Conservation (phyloP, 2,329 filamentous ascomycete species). For the Capronia americana region DNA sequence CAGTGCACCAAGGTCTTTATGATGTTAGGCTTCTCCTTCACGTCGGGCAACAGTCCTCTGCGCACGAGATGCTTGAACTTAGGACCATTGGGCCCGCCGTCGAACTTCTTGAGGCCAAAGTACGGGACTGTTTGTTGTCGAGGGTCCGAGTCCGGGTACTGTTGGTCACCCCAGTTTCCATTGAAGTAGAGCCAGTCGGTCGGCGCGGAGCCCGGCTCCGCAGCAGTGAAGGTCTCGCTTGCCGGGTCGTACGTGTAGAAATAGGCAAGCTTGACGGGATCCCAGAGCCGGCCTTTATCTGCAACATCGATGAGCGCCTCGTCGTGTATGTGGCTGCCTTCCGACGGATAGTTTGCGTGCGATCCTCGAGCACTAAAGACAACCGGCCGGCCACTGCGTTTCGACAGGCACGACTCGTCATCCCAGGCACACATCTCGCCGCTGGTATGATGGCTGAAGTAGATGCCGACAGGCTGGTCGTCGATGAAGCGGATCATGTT, state of each 20-base stretch:
- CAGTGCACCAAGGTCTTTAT: constrained; percentile 31
- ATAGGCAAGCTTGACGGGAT: constrained; percentile 78
- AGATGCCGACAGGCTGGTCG: constrained; percentile 72
- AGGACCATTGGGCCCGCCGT: constrained; percentile 84
- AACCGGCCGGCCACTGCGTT: constrained; percentile 58
- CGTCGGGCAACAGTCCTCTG: constrained; percentile 69
- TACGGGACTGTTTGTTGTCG: constrained; percentile 79
- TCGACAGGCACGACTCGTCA: constrained; percentile 40
- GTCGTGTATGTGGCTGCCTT: constrained; percentile 81
- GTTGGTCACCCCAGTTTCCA: constrained; percentile 91
- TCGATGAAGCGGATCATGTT: constrained; percentile 87
- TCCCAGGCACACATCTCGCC: constrained; percentile 68
- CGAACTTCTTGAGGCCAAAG: constrained; percentile 91
- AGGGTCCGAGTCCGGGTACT: constrained; percentile 78
- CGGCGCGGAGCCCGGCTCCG: constrained; percentile 68
- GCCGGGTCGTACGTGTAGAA: constrained; percentile 79
- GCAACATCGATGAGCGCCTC: constrained; percentile 60
- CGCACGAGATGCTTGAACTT: constrained; percentile 83
- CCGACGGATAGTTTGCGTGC: constrained; percentile 79
- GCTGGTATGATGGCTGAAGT: constrained; percentile 68
- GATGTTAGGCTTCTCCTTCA: constrained; percentile 43
- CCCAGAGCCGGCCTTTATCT: constrained; percentile 86
- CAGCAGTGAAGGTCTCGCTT: constrained; percentile 54
- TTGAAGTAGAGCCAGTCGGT: constrained; percentile 87
- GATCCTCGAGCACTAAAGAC: constrained; percentile 88